Conservation (phyloP, 148 eudicot species). For the Drosera capensis region DNA sequence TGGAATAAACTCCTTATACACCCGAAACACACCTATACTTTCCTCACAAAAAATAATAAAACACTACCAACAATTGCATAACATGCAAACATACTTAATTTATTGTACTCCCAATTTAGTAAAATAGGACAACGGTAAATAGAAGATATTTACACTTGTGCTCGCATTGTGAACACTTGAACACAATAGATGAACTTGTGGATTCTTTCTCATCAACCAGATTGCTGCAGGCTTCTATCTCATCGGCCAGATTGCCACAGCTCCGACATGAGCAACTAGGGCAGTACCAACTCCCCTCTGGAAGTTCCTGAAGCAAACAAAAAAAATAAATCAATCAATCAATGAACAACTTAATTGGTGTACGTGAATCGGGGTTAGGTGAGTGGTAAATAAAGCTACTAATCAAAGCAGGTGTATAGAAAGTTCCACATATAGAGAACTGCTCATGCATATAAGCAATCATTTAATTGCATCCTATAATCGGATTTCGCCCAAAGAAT, state of each 20-base stretch:
- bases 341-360: not conserved
- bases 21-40: too few species aligned
- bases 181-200: slow-evolving; percentile 16
- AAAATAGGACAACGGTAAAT: slow-evolving; percentile 6
- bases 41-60: too few species aligned
- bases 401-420: too few species aligned
- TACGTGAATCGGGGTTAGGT: too few species aligned
- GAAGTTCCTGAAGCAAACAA: slow-evolving; percentile 55
- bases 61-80: not conserved
- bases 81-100: not conserved
- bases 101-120: not conserved
- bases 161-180: slow-evolving; percentile 73
- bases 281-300: slow-evolving; percentile 95
- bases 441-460: too few species aligned
- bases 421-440: too few species aligned
- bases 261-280: slow-evolving; percentile 55
- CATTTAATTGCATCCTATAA: too few species aligned
- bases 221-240: not conserved
- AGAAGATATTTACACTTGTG: slow-evolving; percentile 47
- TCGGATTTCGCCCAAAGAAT: too few species aligned
- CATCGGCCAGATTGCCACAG: slow-evolving; percentile 53
- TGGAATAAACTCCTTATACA: too few species aligned
- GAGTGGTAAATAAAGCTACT: too few species aligned
- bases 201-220: slow-evolving; percentile 29
- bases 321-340: slow-evolving; percentile 9